Evolutionary conservation across 177 flowering plant species (phyloP).

Genomic region (Vitis hybrid): DNA sequence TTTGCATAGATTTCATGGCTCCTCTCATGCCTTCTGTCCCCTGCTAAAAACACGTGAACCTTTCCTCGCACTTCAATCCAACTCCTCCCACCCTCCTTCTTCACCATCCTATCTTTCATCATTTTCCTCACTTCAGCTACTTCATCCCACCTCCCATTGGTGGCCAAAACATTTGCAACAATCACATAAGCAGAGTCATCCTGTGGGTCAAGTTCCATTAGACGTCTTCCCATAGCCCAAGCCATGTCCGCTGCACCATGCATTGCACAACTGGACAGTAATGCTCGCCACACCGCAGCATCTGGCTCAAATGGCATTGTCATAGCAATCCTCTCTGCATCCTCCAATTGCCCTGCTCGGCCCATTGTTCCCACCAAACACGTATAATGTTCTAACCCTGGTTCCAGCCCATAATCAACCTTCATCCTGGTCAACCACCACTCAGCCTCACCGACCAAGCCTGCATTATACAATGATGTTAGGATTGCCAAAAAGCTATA

Average conservation of each 20-base stretch:
- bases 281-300: constrained; percentile 64
- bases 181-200: constrained; percentile 78
- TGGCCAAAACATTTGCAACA: constrained; percentile 52
- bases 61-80: constrained; percentile 71
- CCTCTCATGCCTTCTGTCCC: constrained; percentile 49
- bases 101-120: constrained; percentile 62
- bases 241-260: constrained; percentile 47
- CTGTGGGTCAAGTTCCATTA: constrained; percentile 41
- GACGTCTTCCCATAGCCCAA: constrained; percentile 28
- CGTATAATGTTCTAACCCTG: constrained; percentile 71
- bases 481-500: constrained; percentile 69
- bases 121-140: constrained; percentile 53
- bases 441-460: constrained; percentile 43
- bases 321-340: constrained; percentile 52
- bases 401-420: constrained; percentile 44
- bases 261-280: constrained; percentile 47
- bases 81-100: constrained; percentile 67
- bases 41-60: constrained; percentile 66
- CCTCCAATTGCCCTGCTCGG: constrained; percentile 54
- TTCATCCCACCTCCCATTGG: constrained; percentile 50
- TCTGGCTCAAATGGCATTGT: constrained; percentile 73
- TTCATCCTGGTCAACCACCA: constrained; percentile 58
- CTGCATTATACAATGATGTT: constrained; percentile 51
- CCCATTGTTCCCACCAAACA: constrained; percentile 66
- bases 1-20: constrained; percentile 50